Evolutionary conservation across 768 basidiomycete species (phyloP).

Genomic region (Lactarius evosmus): DNA sequence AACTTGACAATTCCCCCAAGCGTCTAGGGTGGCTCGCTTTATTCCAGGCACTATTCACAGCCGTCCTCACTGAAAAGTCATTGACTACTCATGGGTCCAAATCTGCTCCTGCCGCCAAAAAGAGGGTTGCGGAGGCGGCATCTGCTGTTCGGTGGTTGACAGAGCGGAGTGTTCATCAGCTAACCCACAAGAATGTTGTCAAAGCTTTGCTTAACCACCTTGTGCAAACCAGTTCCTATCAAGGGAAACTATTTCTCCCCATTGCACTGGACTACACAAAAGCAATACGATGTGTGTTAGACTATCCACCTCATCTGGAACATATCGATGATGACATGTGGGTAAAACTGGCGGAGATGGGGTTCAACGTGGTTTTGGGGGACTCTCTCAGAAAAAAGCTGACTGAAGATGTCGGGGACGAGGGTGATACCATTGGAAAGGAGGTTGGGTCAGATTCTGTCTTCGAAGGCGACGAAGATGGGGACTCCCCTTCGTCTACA

Average conservation of each 20-base stretch:
- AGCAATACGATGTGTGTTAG: slow-evolving; percentile 61
- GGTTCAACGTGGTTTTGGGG: slow-evolving; percentile 74
- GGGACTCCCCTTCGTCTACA: slow-evolving; percentile 29
- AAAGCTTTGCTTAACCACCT: slow-evolving; percentile 64
- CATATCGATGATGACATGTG: slow-evolving; percentile 63
- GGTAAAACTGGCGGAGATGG: slow-evolving; percentile 63
- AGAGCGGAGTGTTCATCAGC: slow-evolving; percentile 53
- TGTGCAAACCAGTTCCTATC: slow-evolving; percentile 52
- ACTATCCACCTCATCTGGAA: slow-evolving; percentile 74
- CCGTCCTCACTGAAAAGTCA: slow-evolving; percentile 60
- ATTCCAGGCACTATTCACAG: slow-evolving; percentile 68
- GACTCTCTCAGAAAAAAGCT: slow-evolving; percentile 44
- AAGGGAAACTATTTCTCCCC: slow-evolving; percentile 52
- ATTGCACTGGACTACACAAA: slow-evolving; percentile 82
- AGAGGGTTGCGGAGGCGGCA: slow-evolving; percentile 65
- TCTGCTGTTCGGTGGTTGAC: slow-evolving; percentile 69
- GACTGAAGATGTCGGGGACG: slow-evolving; percentile 36
- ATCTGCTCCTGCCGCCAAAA: slow-evolving; percentile 45
- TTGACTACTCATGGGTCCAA: slow-evolving; percentile 39
- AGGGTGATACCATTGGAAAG: slow-evolving; percentile 24
- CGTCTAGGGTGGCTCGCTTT: slow-evolving; percentile 56
- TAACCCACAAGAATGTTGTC: slow-evolving; percentile 51
- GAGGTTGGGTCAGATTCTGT: slow-evolving; percentile 35
- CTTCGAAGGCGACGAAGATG: slow-evolving; percentile 36
- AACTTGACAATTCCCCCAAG: slow-evolving; percentile 41